A percentile compares a stretch with the other conserved stretches of the same genome.
These are phyloP conservation scores for Flaveria brownii DNA, from an alignment of 129 eudicot species.

Conservation along the genomic window DNA sequence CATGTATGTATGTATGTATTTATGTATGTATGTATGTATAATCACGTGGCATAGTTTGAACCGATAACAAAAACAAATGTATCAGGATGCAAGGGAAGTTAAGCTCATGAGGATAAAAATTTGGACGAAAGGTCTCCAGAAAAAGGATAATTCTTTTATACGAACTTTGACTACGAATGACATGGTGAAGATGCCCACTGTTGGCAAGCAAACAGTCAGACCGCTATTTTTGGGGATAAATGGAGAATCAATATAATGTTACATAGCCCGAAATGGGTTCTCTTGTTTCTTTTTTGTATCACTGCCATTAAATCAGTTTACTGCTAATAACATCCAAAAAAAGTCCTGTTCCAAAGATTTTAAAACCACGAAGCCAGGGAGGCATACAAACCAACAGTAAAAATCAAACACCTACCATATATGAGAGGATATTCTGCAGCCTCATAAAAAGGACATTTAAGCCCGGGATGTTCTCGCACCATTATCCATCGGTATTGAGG, in stretches of 20 bases:
- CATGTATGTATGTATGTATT: too few relatives aligned
- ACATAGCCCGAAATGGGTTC: conserved; percentile 21
- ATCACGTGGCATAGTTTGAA: too few relatives aligned
- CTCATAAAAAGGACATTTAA: not conserved
- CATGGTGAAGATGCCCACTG: not conserved
- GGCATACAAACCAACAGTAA: not conserved
- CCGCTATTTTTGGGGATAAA: not conserved
- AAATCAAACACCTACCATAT: conserved; percentile 28
- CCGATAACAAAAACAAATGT: not conserved
- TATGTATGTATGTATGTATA: too few relatives aligned
- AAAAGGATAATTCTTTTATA: not conserved
- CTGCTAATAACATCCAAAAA: conserved; percentile 14
- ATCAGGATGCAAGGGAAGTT: not conserved
- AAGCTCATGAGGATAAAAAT: not conserved
- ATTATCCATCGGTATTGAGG: not conserved
- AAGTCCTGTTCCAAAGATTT: not conserved
- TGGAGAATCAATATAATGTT: conserved; percentile 1
- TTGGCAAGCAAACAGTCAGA: not conserved
- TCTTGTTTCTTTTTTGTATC: conserved; percentile 19
- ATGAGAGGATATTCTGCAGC: conserved; percentile 16
- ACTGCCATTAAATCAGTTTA: conserved; percentile 10
- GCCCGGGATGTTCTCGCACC: not conserved
- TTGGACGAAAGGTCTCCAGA: not conserved
- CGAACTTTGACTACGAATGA: not conserved
- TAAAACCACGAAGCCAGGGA: conserved; percentile 1